Evolutionary conservation across 2,329 filamentous ascomycete species (phyloP), one percentile per base, ranked within the genome.

Genomic region (Xylariomycetidae sp.): DNA sequence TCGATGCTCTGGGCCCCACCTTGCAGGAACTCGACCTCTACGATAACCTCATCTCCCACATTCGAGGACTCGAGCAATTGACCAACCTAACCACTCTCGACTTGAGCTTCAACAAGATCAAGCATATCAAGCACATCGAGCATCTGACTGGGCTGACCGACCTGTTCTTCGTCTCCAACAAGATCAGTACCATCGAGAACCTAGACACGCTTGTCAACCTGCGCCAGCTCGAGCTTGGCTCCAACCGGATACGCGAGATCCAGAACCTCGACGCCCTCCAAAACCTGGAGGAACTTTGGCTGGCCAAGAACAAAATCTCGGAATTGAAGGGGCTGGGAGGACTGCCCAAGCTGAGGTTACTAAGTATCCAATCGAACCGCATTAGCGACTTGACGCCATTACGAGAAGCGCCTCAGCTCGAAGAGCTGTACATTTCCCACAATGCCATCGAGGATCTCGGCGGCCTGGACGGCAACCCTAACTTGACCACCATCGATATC

Each of bases 71-170:
- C 28, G 88, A 95, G 34, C 69, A 77, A 28, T 76, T 95, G 37
- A 76, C 72, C 10, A 72, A 84, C 40, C 74, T 98, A 34, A 86
- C 75, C 5, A 82, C 68, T 36, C 76, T 98, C 34, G 92, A 98
- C 57, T 71, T 98, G 32, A 93, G 85, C 59, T 98, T 95, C 75
- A 98, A 98, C 70, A 96, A 96, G 68, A 90, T 98, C 67, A 95
- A 95, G 60, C 89, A 95, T 62, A 94, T 98, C 67, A 95, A 94
- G 62, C 79, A 90, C 51, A 67, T 96, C 45, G 73, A 74, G 38
- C 83, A 90, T 50, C 66, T 98, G 38, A 81, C 67, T 15, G 73
- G 87, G 34, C 72, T 96, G 37, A 82, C 73, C 42, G 87, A 96
- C 47, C 58, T 98, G 3, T 98, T 84, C 59, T 85, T 98, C 49